A percentile compares a stretch with the other conserved stretches of the same genome.
phyloP scores from a whole-genome alignment of 768 basidiomycete genomes.

The Mycena galericulata region DNA sequence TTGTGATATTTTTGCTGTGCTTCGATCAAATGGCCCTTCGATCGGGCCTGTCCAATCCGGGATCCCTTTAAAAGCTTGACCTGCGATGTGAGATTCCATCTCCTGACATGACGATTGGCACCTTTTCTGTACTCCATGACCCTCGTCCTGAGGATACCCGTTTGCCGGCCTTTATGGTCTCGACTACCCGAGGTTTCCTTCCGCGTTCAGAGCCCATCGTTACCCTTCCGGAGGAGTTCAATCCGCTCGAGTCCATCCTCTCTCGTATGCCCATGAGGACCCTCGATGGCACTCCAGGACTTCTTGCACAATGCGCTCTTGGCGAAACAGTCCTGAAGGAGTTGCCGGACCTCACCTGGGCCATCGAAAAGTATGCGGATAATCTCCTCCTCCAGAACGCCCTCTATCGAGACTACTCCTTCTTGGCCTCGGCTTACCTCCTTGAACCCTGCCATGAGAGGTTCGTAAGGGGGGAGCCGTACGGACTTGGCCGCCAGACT shows the following conservation, averaged over 20 bases:
- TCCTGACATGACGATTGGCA: conserved; percentile 28
- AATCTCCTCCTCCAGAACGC: conserved; percentile 41
- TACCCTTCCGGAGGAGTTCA: conserved; percentile 41
- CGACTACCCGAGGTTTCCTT: conserved; percentile 40
- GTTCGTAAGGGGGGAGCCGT: conserved; percentile 41
- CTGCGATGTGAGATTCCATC: background rate
- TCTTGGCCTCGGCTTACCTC: conserved; percentile 47
- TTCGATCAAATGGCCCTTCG: conserved; percentile 25
- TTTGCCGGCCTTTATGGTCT: conserved; percentile 40
- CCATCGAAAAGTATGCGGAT: conserved; percentile 37
- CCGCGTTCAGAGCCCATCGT: conserved; percentile 43
- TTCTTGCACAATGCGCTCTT: conserved; percentile 42
- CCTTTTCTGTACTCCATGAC: conserved; percentile 31
- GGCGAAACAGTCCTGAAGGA: conserved; percentile 44
- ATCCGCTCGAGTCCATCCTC: conserved; percentile 42
- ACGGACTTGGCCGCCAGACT: conserved; percentile 41
- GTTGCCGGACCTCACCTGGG: conserved; percentile 38
- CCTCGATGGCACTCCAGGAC: conserved; percentile 43
- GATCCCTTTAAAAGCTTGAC: conserved; percentile 8
- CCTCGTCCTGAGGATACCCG: conserved; percentile 31
- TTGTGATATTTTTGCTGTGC: background rate
- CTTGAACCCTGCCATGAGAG: conserved; percentile 45
- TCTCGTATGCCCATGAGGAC: conserved; percentile 46
- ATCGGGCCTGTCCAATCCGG: background rate
- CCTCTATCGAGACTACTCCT: conserved; percentile 43